phyloP scores from a whole-genome alignment of 352 stramenopile species.

The Globisporangium abappressorium region DNA sequence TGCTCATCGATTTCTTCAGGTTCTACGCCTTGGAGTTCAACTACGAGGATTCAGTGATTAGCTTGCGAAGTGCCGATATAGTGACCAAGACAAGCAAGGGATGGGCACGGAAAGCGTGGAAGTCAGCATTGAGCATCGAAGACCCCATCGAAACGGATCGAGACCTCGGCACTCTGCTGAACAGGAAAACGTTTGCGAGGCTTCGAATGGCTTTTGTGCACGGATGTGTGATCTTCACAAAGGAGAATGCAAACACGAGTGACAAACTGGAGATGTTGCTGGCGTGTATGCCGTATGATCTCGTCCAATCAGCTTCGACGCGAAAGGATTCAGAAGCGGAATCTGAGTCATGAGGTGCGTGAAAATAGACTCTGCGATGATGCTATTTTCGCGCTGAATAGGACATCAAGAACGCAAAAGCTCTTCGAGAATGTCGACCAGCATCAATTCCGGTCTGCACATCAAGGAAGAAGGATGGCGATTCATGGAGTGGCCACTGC shows the following conservation, averaged over 20 bases:
- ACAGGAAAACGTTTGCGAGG: conserved; percentile 43
- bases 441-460: neutral
- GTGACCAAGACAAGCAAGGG: conserved; percentile 43
- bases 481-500: neutral
- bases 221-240: conserved; percentile 32
- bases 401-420: neutral
- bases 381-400: conserved; percentile 10
- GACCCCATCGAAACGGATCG: conserved; percentile 70
- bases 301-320: neutral
- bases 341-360: neutral
- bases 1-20: conserved; percentile 63
- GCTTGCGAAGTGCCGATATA: conserved; percentile 31
- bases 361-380: neutral
- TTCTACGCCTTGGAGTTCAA: conserved; percentile 79
- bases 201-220: conserved; percentile 56
- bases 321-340: conserved; percentile 7
- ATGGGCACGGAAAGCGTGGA: conserved; percentile 44
- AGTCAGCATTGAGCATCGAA: conserved; percentile 58
- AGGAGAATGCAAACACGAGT: neutral
- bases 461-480: conserved; percentile 11
- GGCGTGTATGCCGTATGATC: conserved; percentile 14
- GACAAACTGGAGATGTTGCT: conserved; percentile 7
- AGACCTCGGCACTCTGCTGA: conserved; percentile 71
- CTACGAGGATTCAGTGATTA: conserved; percentile 59
- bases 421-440: neutral